These are phyloP conservation scores for Lactifluus subvellereus DNA, from an alignment of 768 basidiomycete species.

Conservation along the genomic window DNA sequence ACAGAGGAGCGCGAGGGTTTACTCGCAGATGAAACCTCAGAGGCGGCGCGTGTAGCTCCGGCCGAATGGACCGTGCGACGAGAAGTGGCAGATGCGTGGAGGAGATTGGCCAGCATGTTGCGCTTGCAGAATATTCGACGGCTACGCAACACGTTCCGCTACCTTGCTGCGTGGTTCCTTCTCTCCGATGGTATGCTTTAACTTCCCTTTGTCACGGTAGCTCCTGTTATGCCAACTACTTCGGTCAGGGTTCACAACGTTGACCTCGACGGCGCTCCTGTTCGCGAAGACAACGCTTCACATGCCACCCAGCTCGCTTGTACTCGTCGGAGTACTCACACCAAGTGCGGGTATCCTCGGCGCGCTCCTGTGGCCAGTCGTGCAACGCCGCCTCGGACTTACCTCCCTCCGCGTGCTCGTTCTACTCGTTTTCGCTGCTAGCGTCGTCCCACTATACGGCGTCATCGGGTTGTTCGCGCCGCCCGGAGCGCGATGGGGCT, in stretches of 20 bases:
- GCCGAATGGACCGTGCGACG: conserved; percentile 39
- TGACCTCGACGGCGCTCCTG: conserved; percentile 86
- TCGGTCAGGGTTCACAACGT: conserved; percentile 74
- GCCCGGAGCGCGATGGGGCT: conserved; percentile 44
- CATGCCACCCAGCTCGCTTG: conserved; percentile 72
- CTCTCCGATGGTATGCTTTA: conserved; percentile 72
- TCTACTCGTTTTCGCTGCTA: conserved; percentile 59
- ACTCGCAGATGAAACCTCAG: conserved; percentile 3
- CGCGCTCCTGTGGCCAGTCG: conserved; percentile 70
- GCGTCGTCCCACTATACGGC: conserved; percentile 70
- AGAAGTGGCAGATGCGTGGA: conserved; percentile 71
- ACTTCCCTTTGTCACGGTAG: neutral
- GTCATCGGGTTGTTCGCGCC: conserved; percentile 73
- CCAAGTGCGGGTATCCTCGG: conserved; percentile 76
- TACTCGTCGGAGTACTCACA: conserved; percentile 74
- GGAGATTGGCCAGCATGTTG: conserved; percentile 67
- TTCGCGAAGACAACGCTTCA: conserved; percentile 86
- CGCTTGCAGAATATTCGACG: conserved; percentile 63
- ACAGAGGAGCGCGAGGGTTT: conserved; percentile 19
- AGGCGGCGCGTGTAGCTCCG: neutral
- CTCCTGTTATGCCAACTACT: neutral
- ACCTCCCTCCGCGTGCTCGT: conserved; percentile 64
- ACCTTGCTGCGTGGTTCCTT: conserved; percentile 90
- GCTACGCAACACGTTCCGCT: conserved; percentile 80
- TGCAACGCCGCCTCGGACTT: conserved; percentile 63